A percentile compares a stretch with the other conserved stretches of the same genome.
These are phyloP conservation scores for Lasiodiplodia sp. DNA, from an alignment of 2,329 filamentous ascomycete genomes.

Conservation along the genomic window DNA sequence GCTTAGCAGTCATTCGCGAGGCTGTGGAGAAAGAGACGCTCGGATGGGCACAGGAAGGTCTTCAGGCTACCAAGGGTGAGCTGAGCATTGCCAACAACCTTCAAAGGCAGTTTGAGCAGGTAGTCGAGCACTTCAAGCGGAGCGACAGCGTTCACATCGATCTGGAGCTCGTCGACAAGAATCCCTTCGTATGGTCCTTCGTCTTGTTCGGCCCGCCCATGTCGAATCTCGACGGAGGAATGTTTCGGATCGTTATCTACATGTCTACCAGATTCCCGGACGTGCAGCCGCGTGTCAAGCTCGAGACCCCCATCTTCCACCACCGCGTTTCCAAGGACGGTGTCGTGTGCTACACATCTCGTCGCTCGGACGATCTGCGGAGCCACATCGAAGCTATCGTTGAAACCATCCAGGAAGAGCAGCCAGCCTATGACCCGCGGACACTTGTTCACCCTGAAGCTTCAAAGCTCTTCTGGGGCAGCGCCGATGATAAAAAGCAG, in stretches of 20 bases:
- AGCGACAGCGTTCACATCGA: slow-evolving; percentile 75
- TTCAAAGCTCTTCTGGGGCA: slow-evolving; percentile 85
- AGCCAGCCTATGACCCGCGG: slow-evolving; percentile 87
- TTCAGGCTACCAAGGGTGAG: slow-evolving; percentile 68
- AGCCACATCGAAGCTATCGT: slow-evolving; percentile 87
- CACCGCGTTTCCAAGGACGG: slow-evolving; percentile 83
- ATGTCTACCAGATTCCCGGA: slow-evolving; percentile 88
- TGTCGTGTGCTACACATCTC: slow-evolving; percentile 75
- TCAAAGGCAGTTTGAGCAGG: slow-evolving; percentile 83
- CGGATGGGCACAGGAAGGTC: slow-evolving; percentile 75
- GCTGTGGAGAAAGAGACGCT: slow-evolving; percentile 75
- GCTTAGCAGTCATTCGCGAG: slow-evolving; percentile 72
- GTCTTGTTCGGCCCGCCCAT: slow-evolving; percentile 92
- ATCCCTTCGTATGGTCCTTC: slow-evolving; percentile 88
- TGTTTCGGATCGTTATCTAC: slow-evolving; percentile 80
- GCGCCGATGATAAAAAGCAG: slow-evolving; percentile 76
- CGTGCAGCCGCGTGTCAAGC: slow-evolving; percentile 82
- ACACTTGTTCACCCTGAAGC: slow-evolving; percentile 88
- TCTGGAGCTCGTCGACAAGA: slow-evolving; percentile 76
- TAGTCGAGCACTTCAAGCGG: slow-evolving; percentile 75
- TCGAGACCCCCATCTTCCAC: slow-evolving; percentile 85
- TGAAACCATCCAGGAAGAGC: slow-evolving; percentile 82
- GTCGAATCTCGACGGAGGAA: slow-evolving; percentile 90
- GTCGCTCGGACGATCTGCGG: slow-evolving; percentile 77
- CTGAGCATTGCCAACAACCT: slow-evolving; percentile 81